These are phyloP conservation scores for Cyclotella sp. DNA, from an alignment of 108 stramenopile genomes.

Conservation along the genomic window DNA sequence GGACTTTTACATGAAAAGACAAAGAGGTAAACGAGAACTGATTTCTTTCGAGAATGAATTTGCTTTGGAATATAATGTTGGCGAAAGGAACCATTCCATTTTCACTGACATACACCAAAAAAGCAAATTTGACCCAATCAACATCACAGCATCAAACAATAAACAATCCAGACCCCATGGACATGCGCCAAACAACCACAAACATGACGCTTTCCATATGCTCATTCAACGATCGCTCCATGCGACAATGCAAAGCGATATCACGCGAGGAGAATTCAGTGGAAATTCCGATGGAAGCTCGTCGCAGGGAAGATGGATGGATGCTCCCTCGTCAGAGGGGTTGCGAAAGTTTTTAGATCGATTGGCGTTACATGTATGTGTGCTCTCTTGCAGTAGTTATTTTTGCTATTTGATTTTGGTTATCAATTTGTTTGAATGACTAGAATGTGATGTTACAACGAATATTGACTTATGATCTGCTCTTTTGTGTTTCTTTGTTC, in stretches of 20 bases:
- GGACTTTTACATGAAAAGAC: too few relatives aligned
- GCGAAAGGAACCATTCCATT: neutral
- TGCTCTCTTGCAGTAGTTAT: neutral
- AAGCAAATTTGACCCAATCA: neutral
- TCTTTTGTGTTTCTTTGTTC: neutral
- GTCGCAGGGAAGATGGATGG: constrained; percentile 19
- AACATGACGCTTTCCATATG: neutral
- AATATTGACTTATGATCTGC: neutral
- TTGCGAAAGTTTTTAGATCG: constrained; percentile 29
- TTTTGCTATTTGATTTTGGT: neutral
- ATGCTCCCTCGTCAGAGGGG: constrained; percentile 18
- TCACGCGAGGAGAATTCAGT: constrained; percentile 20
- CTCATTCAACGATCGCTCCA: constrained; percentile 6
- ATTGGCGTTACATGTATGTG: constrained; percentile 30
- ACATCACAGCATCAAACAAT: neutral
- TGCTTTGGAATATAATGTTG: neutral
- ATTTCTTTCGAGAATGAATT: neutral
- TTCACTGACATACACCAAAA: neutral
- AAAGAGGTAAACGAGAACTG: too few relatives aligned
- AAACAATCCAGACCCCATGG: too few relatives aligned
- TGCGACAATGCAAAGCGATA: constrained; percentile 12
- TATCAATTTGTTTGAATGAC: too few relatives aligned
- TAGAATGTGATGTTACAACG: neutral
- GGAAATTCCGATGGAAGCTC: constrained; percentile 27
- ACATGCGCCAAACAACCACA: neutral